These are phyloP conservation scores for Salvia sclarea DNA, from an alignment of 305 asterid genomes.

Conservation along the genomic window DNA sequence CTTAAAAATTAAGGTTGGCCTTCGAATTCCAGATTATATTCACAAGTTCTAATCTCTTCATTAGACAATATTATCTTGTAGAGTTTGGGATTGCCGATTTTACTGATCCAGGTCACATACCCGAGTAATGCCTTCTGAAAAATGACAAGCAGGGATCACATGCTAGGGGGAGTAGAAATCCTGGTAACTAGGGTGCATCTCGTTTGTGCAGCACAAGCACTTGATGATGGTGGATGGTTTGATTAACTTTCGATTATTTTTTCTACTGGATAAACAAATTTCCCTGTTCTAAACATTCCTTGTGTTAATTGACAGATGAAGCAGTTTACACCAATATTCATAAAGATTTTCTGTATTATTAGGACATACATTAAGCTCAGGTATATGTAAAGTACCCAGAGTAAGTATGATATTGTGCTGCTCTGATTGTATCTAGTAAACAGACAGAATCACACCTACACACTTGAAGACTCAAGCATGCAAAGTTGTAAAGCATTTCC, in stretches of 20 bases:
- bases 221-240: conserved; percentile 5
- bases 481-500: background rate
- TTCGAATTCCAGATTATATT: no score
- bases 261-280: conserved; percentile 1
- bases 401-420: conserved; percentile 2
- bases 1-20: background rate
- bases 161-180: background rate
- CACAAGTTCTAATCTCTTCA: no score
- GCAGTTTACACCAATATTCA: background rate
- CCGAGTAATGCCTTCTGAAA: background rate
- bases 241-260: background rate
- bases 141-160: background rate
- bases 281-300: background rate
- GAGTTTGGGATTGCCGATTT: background rate
- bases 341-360: background rate
- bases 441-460: background rate
- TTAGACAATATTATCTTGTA: no score
- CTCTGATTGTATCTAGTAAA: conserved; percentile 9
- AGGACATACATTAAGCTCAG: background rate
- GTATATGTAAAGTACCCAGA: background rate
- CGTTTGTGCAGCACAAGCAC: conserved; percentile 1
- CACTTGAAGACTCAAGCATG: background rate
- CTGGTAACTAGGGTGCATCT: background rate
- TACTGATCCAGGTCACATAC: background rate
- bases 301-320: conserved; percentile 11